A percentile compares a stretch with the other conserved stretches of the same genome.
Conservation (phyloP, 2,329 filamentous ascomycete species). For the Epichloe baconii region DNA sequence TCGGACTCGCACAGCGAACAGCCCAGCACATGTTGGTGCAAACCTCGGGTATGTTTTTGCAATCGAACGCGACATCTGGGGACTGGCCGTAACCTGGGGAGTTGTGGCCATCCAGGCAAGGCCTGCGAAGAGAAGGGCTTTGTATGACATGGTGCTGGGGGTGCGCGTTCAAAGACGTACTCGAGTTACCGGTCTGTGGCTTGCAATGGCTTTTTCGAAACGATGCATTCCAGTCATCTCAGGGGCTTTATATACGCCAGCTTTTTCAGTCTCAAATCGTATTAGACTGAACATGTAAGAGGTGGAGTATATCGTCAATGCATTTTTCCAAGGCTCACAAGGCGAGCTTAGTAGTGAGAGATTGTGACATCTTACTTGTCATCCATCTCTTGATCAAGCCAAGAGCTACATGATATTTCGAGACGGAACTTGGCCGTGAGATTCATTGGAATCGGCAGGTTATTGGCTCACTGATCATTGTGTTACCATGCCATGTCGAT, state of each 20-base stretch:
- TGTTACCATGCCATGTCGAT: background rate
- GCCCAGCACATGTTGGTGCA: background rate
- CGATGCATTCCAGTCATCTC: too few relatives aligned
- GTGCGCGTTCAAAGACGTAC: background rate
- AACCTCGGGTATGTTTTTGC: background rate
- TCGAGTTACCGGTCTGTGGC: background rate
- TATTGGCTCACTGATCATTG: background rate
- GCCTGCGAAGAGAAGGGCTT: background rate
- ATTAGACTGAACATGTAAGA: too few relatives aligned
- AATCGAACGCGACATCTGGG: background rate
- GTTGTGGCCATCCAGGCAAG: background rate
- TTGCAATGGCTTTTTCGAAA: too few relatives aligned
- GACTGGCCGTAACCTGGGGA: background rate
- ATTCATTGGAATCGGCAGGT: background rate
- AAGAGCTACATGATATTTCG: too few relatives aligned
- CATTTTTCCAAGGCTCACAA: background rate
- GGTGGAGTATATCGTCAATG: too few relatives aligned
- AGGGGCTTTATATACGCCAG: too few relatives aligned
- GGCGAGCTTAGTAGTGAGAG: background rate
- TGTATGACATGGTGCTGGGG: background rate
- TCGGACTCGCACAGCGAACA: background rate
- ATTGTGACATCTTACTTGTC: too few relatives aligned
- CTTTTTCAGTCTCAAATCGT: too few relatives aligned
- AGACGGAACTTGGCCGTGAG: background rate
- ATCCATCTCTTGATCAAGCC: too few relatives aligned